A percentile compares a stretch with the other conserved stretches of the same genome.
These are phyloP conservation scores for Candida peoriensis DNA, from an alignment of 805 yeast genomes.

Conservation along the genomic window DNA sequence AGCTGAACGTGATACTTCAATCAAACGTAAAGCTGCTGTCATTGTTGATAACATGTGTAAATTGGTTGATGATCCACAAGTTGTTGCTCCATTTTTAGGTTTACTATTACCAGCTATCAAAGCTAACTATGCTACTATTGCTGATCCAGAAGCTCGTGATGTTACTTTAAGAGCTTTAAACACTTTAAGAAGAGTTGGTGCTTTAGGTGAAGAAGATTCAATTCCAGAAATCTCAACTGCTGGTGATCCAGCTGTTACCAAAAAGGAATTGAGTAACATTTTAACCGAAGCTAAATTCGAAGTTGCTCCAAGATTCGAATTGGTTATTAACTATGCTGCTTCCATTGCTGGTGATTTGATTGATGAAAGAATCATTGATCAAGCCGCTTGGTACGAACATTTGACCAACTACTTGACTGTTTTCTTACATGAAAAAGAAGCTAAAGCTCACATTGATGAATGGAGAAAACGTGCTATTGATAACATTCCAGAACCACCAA, in stretches of 20 bases:
- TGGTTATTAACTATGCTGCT: constrained; percentile 79
- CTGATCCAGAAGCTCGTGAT: constrained; percentile 99
- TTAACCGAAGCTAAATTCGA: constrained; percentile 56
- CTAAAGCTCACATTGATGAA: constrained; percentile 86
- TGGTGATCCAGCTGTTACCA: constrained; percentile 91
- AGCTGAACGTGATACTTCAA: constrained; percentile 98
- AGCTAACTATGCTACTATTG: constrained; percentile 91
- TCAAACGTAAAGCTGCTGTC: constrained; percentile 99
- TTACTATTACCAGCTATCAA: constrained; percentile 94
- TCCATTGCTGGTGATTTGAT: constrained; percentile 98
- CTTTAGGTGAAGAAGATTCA: constrained; percentile 80
- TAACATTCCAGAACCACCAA: constrained; percentile 96
- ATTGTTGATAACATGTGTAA: constrained; percentile 99
- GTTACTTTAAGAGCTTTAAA: constrained; percentile 95
- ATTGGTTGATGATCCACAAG: constrained; percentile 99
- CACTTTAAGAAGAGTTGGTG: constrained; percentile 99
- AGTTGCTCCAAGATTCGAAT: constrained; percentile 71
- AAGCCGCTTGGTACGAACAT: constrained; percentile 83
- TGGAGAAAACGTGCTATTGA: constrained; percentile 95
- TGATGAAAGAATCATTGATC: constrained; percentile 95
- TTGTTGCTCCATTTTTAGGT: constrained; percentile 98
- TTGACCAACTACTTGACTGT: constrained; percentile 92
- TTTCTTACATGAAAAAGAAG: constrained; percentile 89
- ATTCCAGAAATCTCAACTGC: constrained; percentile 98
- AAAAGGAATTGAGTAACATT: constrained; percentile 72